phyloP scores from a whole-genome alignment of 2,329 filamentous ascomycete species.

The Tolypocladium album region DNA sequence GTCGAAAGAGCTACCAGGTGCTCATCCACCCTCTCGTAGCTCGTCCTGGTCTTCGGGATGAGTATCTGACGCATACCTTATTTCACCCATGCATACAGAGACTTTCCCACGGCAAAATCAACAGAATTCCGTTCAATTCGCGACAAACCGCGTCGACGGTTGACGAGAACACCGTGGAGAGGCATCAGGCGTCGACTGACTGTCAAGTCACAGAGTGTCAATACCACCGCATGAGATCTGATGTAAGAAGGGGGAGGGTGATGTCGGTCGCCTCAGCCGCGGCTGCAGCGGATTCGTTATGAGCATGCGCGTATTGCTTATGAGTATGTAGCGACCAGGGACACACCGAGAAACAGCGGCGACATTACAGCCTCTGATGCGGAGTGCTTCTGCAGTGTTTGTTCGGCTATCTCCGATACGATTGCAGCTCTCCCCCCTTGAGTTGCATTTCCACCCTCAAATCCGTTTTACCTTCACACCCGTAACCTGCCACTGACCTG shows the following conservation, averaged over 20 bases:
- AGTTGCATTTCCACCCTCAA: not conserved
- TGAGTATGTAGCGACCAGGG: no score
- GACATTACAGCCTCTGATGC: not conserved
- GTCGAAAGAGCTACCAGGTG: no score
- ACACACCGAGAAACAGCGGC: not conserved
- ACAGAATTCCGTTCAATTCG: no score
- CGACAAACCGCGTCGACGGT: constrained; percentile 6
- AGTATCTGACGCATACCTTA: no score
- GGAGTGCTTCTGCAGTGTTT: not conserved
- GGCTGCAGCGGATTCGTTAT: not conserved
- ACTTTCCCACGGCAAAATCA: no score
- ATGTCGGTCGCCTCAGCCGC: not conserved
- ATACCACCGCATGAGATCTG: not conserved
- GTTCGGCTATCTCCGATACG: not conserved
- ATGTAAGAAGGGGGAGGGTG: not conserved
- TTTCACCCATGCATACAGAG: no score
- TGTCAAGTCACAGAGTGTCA: not conserved
- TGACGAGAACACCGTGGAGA: constrained; percentile 11
- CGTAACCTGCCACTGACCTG: not conserved
- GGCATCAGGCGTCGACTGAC: not conserved
- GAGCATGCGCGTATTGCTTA: not conserved
- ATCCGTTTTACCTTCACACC: no score
- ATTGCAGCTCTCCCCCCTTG: not conserved
- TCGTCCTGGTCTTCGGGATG: no score
- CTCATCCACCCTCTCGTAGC: no score